phyloP scores from a whole-genome alignment of 1,284 basidiomycete species.

The Volvariella volvacea region DNA sequence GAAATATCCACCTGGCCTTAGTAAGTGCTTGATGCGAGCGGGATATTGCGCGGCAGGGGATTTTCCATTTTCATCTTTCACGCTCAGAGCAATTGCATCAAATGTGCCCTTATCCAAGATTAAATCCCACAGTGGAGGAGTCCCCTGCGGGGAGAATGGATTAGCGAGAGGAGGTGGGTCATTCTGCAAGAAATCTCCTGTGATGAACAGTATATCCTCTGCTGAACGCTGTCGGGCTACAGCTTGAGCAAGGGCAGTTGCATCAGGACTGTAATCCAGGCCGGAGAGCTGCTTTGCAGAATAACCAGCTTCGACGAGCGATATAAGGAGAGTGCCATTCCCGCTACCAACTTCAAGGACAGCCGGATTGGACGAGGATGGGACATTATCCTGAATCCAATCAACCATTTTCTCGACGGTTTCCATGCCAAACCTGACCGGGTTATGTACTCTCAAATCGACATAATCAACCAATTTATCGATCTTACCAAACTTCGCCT shows the following conservation, averaged over 20 bases:
- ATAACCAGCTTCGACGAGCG: slow-evolving; percentile 66
- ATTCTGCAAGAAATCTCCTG: slow-evolving; percentile 55
- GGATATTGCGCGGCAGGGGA: slow-evolving; percentile 62
- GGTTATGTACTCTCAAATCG: not conserved
- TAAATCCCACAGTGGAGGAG: slow-evolving; percentile 46
- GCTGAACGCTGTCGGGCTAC: slow-evolving; percentile 42
- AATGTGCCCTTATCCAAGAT: slow-evolving; percentile 79
- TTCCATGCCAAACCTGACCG: slow-evolving; percentile 76
- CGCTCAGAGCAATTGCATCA: slow-evolving; percentile 80
- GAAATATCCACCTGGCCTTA: slow-evolving; percentile 68
- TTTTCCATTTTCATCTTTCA: slow-evolving; percentile 48
- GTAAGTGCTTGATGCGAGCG: slow-evolving; percentile 44
- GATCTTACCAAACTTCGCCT: slow-evolving; percentile 76
- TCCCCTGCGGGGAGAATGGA: not conserved
- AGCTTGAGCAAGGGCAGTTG: slow-evolving; percentile 52
- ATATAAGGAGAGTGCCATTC: slow-evolving; percentile 80
- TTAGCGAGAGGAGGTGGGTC: slow-evolving; percentile 30
- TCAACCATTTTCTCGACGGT: slow-evolving; percentile 77
- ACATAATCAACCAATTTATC: slow-evolving; percentile 9
- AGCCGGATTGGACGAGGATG: slow-evolving; percentile 34
- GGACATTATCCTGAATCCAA: slow-evolving; percentile 51
- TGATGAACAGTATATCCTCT: slow-evolving; percentile 39
- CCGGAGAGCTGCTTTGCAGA: slow-evolving; percentile 50
- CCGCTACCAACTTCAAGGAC: slow-evolving; percentile 78
- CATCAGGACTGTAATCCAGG: slow-evolving; percentile 77